phyloP scores from a whole-genome alignment of 768 basidiomycete species.

The Hygrophorus russula region DNA sequence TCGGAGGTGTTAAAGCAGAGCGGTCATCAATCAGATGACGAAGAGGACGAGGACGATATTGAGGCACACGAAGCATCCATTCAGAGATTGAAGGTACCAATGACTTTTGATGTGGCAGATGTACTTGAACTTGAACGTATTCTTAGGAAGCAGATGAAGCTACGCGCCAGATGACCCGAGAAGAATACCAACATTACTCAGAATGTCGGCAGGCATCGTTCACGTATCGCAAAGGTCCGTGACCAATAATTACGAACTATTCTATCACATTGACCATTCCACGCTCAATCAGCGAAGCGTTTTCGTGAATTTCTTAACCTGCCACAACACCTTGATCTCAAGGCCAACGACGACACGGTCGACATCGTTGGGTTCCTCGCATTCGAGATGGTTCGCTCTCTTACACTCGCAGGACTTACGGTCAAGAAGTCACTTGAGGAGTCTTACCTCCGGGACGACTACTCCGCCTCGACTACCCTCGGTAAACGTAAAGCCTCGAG shows the following conservation, averaged over 20 bases:
- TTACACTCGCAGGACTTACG: slow-evolving; percentile 79
- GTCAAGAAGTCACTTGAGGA: slow-evolving; percentile 76
- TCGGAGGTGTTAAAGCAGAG: slow-evolving; percentile 70
- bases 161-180: slow-evolving; percentile 90
- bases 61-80: slow-evolving; percentile 95
- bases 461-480: slow-evolving; percentile 42
- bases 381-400: slow-evolving; percentile 92
- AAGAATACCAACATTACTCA: slow-evolving; percentile 95
- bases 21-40: slow-evolving; percentile 82
- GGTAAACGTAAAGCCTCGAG: slow-evolving; percentile 58
- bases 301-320: slow-evolving; percentile 93
- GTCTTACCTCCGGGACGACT: slow-evolving; percentile 54
- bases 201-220: slow-evolving; percentile 96
- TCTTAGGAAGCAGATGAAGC: slow-evolving; percentile 86
- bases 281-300: slow-evolving; percentile 58
- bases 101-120: neutral
- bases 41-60: slow-evolving; percentile 92
- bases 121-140: neutral
- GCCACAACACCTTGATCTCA: slow-evolving; percentile 75
- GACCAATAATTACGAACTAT: no score
- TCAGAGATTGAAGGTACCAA: slow-evolving; percentile 60
- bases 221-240: slow-evolving; percentile 86
- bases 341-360: slow-evolving; percentile 87
- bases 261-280: neutral
- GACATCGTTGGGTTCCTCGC: slow-evolving; percentile 96